Conservation (phyloP, 73 alveolate genomes). For the Stentor roeselii region DNA sequence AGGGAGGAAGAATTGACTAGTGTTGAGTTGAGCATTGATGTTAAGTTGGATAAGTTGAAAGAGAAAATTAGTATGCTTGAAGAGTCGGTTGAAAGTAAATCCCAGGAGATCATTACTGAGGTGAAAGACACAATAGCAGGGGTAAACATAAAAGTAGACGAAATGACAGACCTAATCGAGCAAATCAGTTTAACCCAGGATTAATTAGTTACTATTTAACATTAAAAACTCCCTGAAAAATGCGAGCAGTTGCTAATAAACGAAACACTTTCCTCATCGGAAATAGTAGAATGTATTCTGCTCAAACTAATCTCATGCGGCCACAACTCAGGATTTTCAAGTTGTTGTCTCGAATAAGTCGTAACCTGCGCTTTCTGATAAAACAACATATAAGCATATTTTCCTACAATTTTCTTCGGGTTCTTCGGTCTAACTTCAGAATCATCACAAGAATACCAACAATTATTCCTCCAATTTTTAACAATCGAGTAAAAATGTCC, state of each 20-base stretch:
- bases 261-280: constrained; percentile 7
- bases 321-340: constrained; percentile 50
- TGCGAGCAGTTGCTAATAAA: constrained; percentile 1
- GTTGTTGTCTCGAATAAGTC: constrained; percentile 46
- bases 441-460: constrained; percentile 49
- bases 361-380: constrained; percentile 48
- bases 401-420: constrained; percentile 31
- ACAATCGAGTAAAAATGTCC: constrained; percentile 81
- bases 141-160: too few relatives aligned
- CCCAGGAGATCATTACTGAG: too few relatives aligned
- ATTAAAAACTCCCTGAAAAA: neutral
- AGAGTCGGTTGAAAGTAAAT: too few relatives aligned
- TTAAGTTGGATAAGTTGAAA: too few relatives aligned
- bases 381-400: constrained; percentile 48
- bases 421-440: constrained; percentile 21
- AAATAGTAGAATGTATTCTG: neutral
- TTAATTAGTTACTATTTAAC: too few relatives aligned
- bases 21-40: too few relatives aligned
- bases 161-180: too few relatives aligned
- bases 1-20: neutral
- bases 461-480: constrained; percentile 39
- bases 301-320: constrained; percentile 38
- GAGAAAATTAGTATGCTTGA: too few relatives aligned
- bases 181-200: too few relatives aligned
- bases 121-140: too few relatives aligned